These are phyloP conservation scores for Aspergillus vadensis DNA, from an alignment of 2,329 filamentous ascomycete genomes.

Conservation along the genomic window DNA sequence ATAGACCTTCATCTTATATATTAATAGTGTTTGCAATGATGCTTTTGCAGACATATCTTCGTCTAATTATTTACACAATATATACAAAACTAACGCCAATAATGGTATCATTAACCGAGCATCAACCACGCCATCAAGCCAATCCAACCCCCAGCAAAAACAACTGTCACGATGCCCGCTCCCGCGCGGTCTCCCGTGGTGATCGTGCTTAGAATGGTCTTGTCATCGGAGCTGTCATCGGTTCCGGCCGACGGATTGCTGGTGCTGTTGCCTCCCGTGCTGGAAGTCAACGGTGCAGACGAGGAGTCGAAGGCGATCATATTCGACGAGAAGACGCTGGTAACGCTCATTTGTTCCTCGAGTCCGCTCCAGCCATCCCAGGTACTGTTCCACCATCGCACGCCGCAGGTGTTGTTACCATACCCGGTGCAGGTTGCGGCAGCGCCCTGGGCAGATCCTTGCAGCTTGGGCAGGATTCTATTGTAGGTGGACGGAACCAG, in stretches of 20 bases:
- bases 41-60: too few species aligned
- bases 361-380: conserved; percentile 65
- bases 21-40: too few species aligned
- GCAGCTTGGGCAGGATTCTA: conserved; percentile 60
- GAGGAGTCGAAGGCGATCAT: conserved; percentile 51
- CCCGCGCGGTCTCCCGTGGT: conserved; percentile 42
- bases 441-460: conserved; percentile 60
- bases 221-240: conserved; percentile 3
- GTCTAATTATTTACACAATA: neutral
- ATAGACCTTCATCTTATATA: too few species aligned
- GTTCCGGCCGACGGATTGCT: conserved; percentile 42
- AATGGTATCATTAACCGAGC: conserved; percentile 19
- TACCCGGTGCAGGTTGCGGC: conserved; percentile 63
- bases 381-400: conserved; percentile 59
- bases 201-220: conserved; percentile 17
- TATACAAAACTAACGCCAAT: neutral
- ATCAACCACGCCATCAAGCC: conserved; percentile 37
- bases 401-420: conserved; percentile 63
- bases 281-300: conserved; percentile 41
- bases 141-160: conserved; percentile 32
- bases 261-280: conserved; percentile 58
- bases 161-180: conserved; percentile 41
- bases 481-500: conserved; percentile 62
- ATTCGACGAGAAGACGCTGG: conserved; percentile 64
- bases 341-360: conserved; percentile 68